Base-by-base conservation (phyloP, 1,139 yeast genomes). In the Saccharomyces hybrid region DNA sequence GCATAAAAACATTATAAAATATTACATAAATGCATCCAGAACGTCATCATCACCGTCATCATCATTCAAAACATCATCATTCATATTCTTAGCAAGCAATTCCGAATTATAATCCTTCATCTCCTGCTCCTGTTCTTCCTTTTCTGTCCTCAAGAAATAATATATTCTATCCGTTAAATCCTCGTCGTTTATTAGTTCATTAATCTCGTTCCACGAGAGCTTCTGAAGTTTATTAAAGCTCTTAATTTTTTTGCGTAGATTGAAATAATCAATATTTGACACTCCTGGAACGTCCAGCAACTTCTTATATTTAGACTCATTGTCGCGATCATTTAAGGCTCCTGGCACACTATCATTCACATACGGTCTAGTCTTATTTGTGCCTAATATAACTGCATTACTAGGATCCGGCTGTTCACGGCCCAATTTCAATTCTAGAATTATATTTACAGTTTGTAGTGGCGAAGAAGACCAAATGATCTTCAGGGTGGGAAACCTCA, bases 381-480 rank as follows among this genome's bases (percentile, higher is more conserved):
- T 75, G 0, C 97, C 97, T 54, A 82, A 81, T 27, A 77, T 75
- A 1, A 86, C 78, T 0, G 96, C 89, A 48, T 70, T 73, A 1
- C 76, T 80, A 1, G 89, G 80, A 65, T 89, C 91, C 0, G 99
- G 99, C 59, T 95, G 96, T 41, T 79, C 82, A 63, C 88, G 86
- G 41, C 79, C 81, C 5, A 81, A 74, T 65, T 93, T 91, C 59
- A 95, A 73, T 55, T 86, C 90, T 57, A 83, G 70, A 59, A 91
- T 83, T n/a, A 91, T 80, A 63, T 88, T 91, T 0, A 97, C 97
- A 0, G 97, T 88, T 65, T 90, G 96, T 56, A 85, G 78, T 0
- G 98, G 97, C 0, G 96, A 87, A 0, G 96, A 84, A 0, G 97
- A 88, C 99, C 99, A 95, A 9, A 93, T 75, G 14, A 93, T 79